Evolutionary conservation across 805 yeast species (phyloP), one percentile per base, ranked within the genome.

Genomic region (Zygosaccharomyces rouxii): DNA sequence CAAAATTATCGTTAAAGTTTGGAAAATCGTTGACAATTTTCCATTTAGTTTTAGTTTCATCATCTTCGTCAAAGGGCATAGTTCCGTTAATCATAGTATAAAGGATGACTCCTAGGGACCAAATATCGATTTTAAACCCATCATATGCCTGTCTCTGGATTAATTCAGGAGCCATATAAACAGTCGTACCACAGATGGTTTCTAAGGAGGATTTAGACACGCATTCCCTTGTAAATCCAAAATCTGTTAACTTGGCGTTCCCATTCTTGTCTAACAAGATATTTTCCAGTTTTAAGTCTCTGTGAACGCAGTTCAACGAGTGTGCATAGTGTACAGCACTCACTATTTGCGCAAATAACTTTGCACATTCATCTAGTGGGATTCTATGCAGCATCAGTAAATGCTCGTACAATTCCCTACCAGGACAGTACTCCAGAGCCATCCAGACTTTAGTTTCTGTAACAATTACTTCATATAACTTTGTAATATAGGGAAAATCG

Each of bases 101-200:
- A 7, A 92, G 68, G 13, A 94, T 89, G 9, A 94, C 79, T 0
- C 99, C 99, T 53, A 92, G 68, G 0, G 97, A 80, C 99, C 99
- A 92, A 5, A 86, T 81, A 63, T 92, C 99, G 2, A 83, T 81
- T 56, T 84, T 83, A 54, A 80, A 76, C 0, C 97, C 98, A 37
- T 81, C 81, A 64, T 89, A 89, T 40, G 82, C 81, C 51, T 79
- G 76, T 52, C 81, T 76, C 47, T 73, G 71, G 14, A 90, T 71
- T 52, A 94, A 72, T 63, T 92, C 99, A 0, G 99, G 99, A 0
- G 99, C 97, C 96, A 92, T 90, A 64, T 92, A 92, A 3, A 89
- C 95, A 0, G 89, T 81, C 0, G 98, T 92, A 2, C 99, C 99
- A 68, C 99, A 92, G 1, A 89, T 75, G 0, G 97, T 94, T 43